Percentiles rank a stretch among this genome's conserved stretches.
Conservation (phyloP, 2,329 filamentous ascomycete genomes). For the Trichoderma koningii region DNA sequence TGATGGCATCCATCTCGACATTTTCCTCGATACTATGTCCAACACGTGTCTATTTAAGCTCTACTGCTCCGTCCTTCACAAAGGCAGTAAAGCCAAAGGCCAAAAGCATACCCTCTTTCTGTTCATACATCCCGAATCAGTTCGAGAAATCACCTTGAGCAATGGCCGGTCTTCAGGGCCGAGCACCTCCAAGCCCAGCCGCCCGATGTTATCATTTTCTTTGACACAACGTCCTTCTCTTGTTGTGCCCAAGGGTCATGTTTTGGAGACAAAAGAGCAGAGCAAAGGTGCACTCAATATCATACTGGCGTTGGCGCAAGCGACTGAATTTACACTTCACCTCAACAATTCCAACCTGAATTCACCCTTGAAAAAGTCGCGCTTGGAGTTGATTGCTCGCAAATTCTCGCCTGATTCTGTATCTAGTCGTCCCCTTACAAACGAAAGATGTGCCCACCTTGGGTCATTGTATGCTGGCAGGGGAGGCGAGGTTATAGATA, state of each 20-base stretch:
- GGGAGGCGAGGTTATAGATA: neutral
- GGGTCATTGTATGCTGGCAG: constrained; percentile 9
- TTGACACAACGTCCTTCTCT: neutral
- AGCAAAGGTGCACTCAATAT: neutral
- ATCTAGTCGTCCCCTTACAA: neutral
- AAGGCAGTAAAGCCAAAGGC: constrained; percentile 6
- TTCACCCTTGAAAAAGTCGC: neutral
- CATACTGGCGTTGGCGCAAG: neutral
- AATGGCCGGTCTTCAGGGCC: neutral
- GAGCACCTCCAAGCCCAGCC: neutral
- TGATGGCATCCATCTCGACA: neutral
- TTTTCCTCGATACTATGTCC: neutral
- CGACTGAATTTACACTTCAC: neutral
- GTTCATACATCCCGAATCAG: constrained; percentile 9
- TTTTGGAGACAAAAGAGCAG: neutral
- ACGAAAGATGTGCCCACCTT: neutral
- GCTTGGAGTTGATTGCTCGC: neutral
- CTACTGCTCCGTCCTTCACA: constrained; percentile 1
- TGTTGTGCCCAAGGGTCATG: neutral
- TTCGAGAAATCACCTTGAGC: neutral
- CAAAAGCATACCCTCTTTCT: constrained; percentile 12
- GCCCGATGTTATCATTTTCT: neutral
- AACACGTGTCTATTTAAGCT: constrained; percentile 12
- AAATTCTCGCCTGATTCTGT: neutral
- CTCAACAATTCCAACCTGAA: neutral